phyloP scores from a whole-genome alignment of 2,329 filamentous ascomycete species.

The Coccinonectria pachysandricola region DNA sequence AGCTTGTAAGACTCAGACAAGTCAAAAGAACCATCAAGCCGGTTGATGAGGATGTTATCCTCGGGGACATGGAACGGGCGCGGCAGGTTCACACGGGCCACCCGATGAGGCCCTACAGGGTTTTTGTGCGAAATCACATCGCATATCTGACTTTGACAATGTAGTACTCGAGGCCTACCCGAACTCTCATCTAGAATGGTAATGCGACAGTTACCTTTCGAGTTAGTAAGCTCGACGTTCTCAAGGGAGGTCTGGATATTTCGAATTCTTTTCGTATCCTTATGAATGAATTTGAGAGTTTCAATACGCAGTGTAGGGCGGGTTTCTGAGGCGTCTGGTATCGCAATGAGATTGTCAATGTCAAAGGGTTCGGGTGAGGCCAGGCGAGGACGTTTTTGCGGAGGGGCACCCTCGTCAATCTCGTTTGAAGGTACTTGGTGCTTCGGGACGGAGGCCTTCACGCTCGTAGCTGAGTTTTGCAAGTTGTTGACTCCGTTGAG shows the following conservation, averaged over 20 bases:
- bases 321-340: constrained; percentile 20
- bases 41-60: constrained; percentile 39
- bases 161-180: constrained; percentile 32
- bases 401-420: constrained; percentile 28
- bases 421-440: constrained; percentile 24
- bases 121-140: constrained; percentile 40
- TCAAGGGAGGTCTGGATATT: constrained; percentile 19
- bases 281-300: constrained; percentile 42
- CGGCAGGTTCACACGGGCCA: constrained; percentile 37
- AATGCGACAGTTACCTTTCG: constrained; percentile 28
- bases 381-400: constrained; percentile 41
- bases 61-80: constrained; percentile 42
- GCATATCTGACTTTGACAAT: constrained; percentile 45
- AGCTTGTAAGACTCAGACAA: constrained; percentile 41
- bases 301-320: constrained; percentile 40
- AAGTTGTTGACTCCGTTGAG: constrained; percentile 35
- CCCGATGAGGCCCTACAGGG: constrained; percentile 32
- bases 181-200: constrained; percentile 26
- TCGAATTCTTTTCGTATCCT: constrained; percentile 30
- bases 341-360: constrained; percentile 24
- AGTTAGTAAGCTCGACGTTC: constrained; percentile 20
- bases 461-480: constrained; percentile 33
- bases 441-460: constrained; percentile 14
- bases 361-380: constrained; percentile 26
- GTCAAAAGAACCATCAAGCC: constrained; percentile 35